Conservation (phyloP, 805 yeast genomes). For the Myxozyma kluyveri region DNA sequence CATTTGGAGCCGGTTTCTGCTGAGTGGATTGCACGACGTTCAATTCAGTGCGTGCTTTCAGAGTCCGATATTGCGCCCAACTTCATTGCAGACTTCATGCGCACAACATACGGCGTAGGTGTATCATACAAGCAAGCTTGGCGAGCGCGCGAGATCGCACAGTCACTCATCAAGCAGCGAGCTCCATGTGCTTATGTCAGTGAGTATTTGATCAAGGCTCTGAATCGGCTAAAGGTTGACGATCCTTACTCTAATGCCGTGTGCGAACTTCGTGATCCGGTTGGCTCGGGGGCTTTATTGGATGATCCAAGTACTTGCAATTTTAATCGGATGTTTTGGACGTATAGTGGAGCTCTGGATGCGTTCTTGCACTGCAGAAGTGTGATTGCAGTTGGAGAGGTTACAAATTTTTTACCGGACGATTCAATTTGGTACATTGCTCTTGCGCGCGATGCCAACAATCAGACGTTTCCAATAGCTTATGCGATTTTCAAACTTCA, state of each 20-base stretch:
- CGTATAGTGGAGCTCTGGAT: constrained; percentile 9
- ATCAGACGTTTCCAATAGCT: constrained; percentile 10
- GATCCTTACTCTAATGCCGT: constrained; percentile 10
- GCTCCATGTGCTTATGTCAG: constrained; percentile 6
- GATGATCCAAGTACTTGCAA: constrained; percentile 18
- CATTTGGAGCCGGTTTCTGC: constrained; percentile 21
- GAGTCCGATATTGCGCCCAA: constrained; percentile 15
- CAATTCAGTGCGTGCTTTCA: constrained; percentile 4
- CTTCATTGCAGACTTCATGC: constrained; percentile 8
- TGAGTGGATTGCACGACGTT: constrained; percentile 19
- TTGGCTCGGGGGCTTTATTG: constrained; percentile 18
- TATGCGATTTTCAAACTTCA: constrained; percentile 9
- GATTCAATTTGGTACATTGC: constrained; percentile 10
- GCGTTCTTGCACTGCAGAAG: constrained; percentile 12
- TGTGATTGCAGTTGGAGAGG: constrained; percentile 12
- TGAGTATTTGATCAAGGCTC: constrained; percentile 3
- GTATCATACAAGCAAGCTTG: constrained; percentile 26
- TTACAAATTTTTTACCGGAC: background rate
- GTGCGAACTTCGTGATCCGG: constrained; percentile 14
- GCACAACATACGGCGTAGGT: constrained; percentile 4
- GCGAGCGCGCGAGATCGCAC: constrained; percentile 24
- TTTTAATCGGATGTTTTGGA: constrained; percentile 18
- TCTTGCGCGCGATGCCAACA: constrained; percentile 18
- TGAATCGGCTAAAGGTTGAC: background rate
- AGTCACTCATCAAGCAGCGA: constrained; percentile 6